Conservation (phyloP, 2,329 filamentous ascomycete species). For the Aspergillus arachidicola region DNA sequence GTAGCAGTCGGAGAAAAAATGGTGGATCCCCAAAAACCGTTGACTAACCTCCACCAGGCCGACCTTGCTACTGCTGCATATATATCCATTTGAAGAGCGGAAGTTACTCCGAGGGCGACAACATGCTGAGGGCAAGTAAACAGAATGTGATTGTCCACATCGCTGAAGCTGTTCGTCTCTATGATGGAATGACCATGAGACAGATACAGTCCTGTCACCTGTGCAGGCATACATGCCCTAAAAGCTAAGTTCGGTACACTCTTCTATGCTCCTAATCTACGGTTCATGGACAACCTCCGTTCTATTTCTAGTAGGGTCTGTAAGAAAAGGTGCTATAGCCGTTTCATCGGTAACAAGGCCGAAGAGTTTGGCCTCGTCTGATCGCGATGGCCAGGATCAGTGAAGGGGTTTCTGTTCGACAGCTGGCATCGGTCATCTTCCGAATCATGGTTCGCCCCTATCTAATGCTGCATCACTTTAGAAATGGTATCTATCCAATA, state of each 20-base stretch:
- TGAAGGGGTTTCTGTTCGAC: background rate
- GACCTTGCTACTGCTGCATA: background rate
- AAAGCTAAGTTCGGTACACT: background rate
- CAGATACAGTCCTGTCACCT: background rate
- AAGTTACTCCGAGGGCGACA: background rate
- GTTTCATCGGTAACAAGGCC: background rate
- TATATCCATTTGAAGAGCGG: background rate
- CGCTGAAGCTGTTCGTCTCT: too few relatives aligned
- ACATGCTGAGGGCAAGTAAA: background rate
- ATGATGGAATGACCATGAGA: background rate
- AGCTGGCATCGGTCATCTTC: background rate
- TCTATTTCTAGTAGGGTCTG: background rate
- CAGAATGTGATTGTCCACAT: too few relatives aligned
- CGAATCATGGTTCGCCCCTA: background rate
- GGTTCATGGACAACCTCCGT: background rate
- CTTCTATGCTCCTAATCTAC: background rate
- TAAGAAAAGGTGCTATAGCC: background rate
- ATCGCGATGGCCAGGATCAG: background rate
- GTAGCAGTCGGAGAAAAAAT: background rate
- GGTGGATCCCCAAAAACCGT: background rate
- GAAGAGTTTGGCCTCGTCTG: background rate
- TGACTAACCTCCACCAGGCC: background rate
- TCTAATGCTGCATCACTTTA: background rate
- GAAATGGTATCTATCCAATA: too few relatives aligned
- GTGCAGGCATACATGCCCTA: background rate